phyloP scores from a whole-genome alignment of 108 stramenopile species.

The Mayamaea pseudoterrestris region DNA sequence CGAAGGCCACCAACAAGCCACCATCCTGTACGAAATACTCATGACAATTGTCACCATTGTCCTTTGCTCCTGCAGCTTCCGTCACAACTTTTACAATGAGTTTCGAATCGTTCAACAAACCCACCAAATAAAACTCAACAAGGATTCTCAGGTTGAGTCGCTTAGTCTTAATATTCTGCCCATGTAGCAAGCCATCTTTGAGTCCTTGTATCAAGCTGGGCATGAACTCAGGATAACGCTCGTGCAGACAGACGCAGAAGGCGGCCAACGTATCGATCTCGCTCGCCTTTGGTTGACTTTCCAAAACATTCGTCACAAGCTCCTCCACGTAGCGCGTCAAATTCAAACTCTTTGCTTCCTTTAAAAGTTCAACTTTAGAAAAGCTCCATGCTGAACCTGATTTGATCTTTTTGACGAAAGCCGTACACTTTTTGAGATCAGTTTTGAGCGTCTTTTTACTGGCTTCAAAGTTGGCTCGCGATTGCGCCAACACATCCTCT shows the following conservation, averaged over 20 bases:
- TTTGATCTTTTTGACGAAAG: slow-evolving; percentile 91
- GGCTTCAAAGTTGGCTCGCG: slow-evolving; percentile 44
- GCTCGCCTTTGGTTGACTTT: slow-evolving; percentile 55
- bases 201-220: slow-evolving; percentile 29
- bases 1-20: slow-evolving; percentile 62
- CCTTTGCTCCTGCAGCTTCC: slow-evolving; percentile 61
- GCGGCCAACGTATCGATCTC: slow-evolving; percentile 54
- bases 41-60: slow-evolving; percentile 6
- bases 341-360: slow-evolving; percentile 77
- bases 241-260: slow-evolving; percentile 61
- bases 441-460: slow-evolving; percentile 81
- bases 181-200: no score
- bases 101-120: slow-evolving; percentile 47
- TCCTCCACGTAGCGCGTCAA: slow-evolving; percentile 89
- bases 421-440: slow-evolving; percentile 92
- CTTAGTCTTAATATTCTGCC: slow-evolving; percentile 21
- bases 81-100: slow-evolving; percentile 47
- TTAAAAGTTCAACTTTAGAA: slow-evolving; percentile 34
- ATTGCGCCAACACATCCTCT: slow-evolving; percentile 4
- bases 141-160: slow-evolving; percentile 42
- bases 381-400: slow-evolving; percentile 45
- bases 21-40: slow-evolving; percentile 68
- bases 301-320: slow-evolving; percentile 76
- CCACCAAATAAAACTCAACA: slow-evolving; percentile 57
- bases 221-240: slow-evolving; percentile 46